These are phyloP conservation scores for Mycena citricolor DNA, from an alignment of 1,284 basidiomycete genomes.

Conservation along the genomic window DNA sequence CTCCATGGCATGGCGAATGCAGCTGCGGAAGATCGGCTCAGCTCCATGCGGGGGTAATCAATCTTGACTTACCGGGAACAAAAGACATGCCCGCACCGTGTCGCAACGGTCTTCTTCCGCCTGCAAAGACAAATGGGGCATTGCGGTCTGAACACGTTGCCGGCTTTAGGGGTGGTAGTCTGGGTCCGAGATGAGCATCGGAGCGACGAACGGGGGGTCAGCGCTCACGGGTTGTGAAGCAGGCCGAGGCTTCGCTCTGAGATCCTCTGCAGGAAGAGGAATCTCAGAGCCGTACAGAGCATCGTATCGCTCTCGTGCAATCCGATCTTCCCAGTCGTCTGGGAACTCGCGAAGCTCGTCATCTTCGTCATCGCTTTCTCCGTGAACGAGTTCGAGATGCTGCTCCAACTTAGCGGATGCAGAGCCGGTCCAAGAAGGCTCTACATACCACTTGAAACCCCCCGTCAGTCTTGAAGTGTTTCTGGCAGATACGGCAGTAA, in stretches of 20 bases:
- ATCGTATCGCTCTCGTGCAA: slow-evolving; percentile 7
- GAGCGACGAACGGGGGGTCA: no score
- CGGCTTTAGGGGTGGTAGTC: slow-evolving; percentile 6
- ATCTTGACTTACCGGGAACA: slow-evolving; percentile 19
- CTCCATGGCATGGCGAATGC: slow-evolving; percentile 14
- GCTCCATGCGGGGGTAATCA: neutral
- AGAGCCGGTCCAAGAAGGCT: neutral
- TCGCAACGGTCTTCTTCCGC: slow-evolving; percentile 14
- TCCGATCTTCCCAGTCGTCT: slow-evolving; percentile 22
- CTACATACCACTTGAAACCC: slow-evolving; percentile 19
- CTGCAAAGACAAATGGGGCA: slow-evolving; percentile 22
- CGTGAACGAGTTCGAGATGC: slow-evolving; percentile 2
- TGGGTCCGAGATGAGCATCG: neutral
- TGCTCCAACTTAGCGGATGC: neutral
- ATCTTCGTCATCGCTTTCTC: slow-evolving; percentile 13
- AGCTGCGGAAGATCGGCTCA: slow-evolving; percentile 8
- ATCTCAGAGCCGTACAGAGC: slow-evolving; percentile 13
- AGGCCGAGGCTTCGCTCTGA: neutral
- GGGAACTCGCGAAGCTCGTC: no score
- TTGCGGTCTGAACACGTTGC: slow-evolving; percentile 6
- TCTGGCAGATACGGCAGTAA: slow-evolving; percentile 21
- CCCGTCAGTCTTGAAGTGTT: slow-evolving; percentile 15
- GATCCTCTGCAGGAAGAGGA: slow-evolving; percentile 18
- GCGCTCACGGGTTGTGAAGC: no score
- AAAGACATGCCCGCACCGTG: slow-evolving; percentile 23